phyloP scores from a whole-genome alignment of 1,139 yeast genomes.

The Diutina mesorugosa region DNA sequence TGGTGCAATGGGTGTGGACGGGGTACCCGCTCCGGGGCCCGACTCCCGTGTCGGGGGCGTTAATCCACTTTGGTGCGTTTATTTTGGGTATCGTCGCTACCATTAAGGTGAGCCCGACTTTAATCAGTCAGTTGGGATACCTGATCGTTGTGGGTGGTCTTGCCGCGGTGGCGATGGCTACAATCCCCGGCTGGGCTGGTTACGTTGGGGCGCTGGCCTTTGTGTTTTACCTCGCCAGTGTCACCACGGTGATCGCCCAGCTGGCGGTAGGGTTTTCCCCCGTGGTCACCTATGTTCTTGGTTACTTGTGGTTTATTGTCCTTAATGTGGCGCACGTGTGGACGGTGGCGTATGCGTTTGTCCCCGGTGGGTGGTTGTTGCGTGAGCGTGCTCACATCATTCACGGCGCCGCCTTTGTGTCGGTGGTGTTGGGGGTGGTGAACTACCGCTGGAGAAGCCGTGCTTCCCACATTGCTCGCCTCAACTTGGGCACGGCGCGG shows the following conservation, averaged over 20 bases:
- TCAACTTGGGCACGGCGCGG: conserved; percentile 11
- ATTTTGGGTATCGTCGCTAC: conserved; percentile 37
- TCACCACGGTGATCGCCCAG: conserved; percentile 53
- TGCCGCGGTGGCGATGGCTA: conserved; percentile 38
- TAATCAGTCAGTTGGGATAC: conserved; percentile 15
- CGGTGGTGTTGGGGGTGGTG: conserved; percentile 30
- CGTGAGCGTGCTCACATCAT: conserved; percentile 83
- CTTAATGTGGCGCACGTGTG: conserved; percentile 76
- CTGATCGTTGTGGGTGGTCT: conserved; percentile 29
- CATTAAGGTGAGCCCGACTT: conserved; percentile 13
- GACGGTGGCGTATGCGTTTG: conserved; percentile 97
- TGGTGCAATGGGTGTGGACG: conserved; percentile 88
- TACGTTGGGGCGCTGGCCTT: conserved; percentile 64
- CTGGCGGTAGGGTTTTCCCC: conserved; percentile 48
- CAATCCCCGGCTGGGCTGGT: conserved; percentile 66
- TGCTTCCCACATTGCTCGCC: conserved; percentile 11
- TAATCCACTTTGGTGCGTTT: conserved; percentile 49
- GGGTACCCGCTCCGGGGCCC: conserved; percentile 88
- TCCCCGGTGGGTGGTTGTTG: conserved; percentile 80
- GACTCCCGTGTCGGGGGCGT: conserved; percentile 80
- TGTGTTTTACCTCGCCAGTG: conserved; percentile 47
- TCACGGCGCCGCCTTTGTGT: conserved; percentile 27
- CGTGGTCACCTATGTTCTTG: conserved; percentile 42
- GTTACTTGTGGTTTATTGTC: conserved; percentile 41
- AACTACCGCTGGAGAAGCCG: conserved; percentile 19